A percentile compares a stretch with the other conserved stretches of the same genome.
Conservation (phyloP, 208 protist genomes). For the Spongospora subterranea region DNA sequence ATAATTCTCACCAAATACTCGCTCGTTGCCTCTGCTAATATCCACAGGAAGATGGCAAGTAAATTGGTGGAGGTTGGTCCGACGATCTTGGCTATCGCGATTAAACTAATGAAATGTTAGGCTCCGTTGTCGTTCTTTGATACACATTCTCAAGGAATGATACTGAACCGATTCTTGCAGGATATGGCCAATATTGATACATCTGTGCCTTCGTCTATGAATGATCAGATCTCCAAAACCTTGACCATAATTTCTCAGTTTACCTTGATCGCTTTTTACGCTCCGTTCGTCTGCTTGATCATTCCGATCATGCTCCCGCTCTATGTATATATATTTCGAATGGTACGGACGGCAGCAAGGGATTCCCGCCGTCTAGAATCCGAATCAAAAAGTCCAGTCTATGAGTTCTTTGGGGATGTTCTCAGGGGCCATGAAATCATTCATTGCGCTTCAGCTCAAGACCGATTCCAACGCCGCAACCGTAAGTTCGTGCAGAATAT, state of each 20-base stretch:
- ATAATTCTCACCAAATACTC: not conserved
- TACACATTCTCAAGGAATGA: conserved; percentile 39
- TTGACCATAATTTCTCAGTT: conserved; percentile 61
- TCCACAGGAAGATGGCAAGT: conserved; percentile 57
- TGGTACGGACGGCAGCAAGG: conserved; percentile 58
- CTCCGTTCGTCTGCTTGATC: conserved; percentile 54
- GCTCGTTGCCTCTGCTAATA: not conserved
- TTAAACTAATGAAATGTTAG: not conserved
- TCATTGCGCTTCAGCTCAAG: conserved; percentile 18
- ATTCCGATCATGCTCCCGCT: conserved; percentile 54
- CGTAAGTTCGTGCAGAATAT: conserved; percentile 50
- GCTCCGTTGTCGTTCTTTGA: conserved; percentile 68
- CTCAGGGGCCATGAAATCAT: conserved; percentile 58
- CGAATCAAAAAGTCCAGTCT: conserved; percentile 59
- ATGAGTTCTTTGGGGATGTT: conserved; percentile 61
- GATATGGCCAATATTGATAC: conserved; percentile 64
- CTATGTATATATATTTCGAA: conserved; percentile 58
- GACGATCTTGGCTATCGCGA: not conserved
- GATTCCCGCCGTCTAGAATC: conserved; percentile 63
- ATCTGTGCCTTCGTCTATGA: conserved; percentile 55
- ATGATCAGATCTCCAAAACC: not conserved
- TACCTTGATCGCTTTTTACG: conserved; percentile 59
- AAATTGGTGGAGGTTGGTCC: not conserved
- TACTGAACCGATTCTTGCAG: conserved; percentile 66
- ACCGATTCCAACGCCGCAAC: conserved; percentile 59